Evolutionary conservation across 2,329 filamentous ascomycete genomes (phyloP), one percentile per base, ranked within the genome.

Genomic region (Trichoderma polysporum): DNA sequence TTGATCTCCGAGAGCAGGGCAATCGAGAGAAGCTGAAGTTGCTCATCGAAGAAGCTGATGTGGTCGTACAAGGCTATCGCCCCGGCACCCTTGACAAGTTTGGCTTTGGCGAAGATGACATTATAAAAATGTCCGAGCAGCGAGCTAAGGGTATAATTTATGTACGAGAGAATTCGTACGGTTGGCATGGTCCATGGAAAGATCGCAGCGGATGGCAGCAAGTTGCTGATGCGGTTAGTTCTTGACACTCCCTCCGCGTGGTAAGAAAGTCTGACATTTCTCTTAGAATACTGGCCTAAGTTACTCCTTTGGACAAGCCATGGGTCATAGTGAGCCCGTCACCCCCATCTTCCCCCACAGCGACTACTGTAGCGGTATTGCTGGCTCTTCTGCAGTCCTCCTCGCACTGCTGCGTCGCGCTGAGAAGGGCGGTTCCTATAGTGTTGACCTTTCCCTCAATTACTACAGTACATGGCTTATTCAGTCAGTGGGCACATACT

Each of bases 1-100:
- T 87, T 2, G 81, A 88, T 69, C 80, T 86, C 39, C 78, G 79
- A 50, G 76, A 79, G 3, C 70, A 77, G 1, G 72, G 75, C 1
- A 82, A 83, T 76, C 66, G 71, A 72, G 1, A 75, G 15, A 74
- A 79, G 9, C 73, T 85, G 0, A 72, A 76, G 2, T 74, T 77
- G 6, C 77, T 86, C 1, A 71, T 86, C 13, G 71, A 72, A 5
- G 81, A 83, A 2, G 83, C 81, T 2, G 85, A 88, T 70, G 66
- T 69, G 12, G 78, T 92, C 7, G 82, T 81, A 10, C 88, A 92
- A 72, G 90, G 90, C 2, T 92, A 91, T 72, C 84, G 90, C 2
- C 63, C 63, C 6, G 63, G 63, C 4, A 5, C 27, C 12, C 54
- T 66, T 22, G 63, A 59, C 25, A 66, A 66, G 9, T 59, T 41